Evolutionary conservation across 148 eudicot species (phyloP).

Genomic region (Chenopodium formosanum): DNA sequence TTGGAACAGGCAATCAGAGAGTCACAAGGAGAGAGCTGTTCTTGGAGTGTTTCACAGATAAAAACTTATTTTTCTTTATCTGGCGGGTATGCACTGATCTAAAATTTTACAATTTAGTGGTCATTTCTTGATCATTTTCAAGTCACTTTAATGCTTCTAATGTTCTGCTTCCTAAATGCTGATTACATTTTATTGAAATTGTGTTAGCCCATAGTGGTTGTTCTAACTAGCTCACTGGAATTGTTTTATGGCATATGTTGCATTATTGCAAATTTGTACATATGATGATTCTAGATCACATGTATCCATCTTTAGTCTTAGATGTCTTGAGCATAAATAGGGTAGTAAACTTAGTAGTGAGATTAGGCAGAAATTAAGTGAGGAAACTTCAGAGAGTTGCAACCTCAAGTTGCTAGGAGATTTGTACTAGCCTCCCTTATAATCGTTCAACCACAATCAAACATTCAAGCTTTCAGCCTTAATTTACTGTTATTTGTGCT

Average conservation of each 20-base stretch:
- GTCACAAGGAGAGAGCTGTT: slow-evolving; percentile 57
- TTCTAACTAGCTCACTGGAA: neutral
- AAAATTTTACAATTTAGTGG: neutral
- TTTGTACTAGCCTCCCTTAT: too few relatives aligned
- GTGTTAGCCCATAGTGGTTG: neutral
- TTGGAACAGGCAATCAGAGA: slow-evolving; percentile 74
- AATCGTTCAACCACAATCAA: too few relatives aligned
- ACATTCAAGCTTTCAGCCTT: too few relatives aligned
- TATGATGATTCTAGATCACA: too few relatives aligned
- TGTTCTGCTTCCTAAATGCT: neutral
- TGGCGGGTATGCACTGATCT: slow-evolving; percentile 68
- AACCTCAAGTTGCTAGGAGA: too few relatives aligned
- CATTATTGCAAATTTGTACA: neutral
- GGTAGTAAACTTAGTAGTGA: too few relatives aligned
- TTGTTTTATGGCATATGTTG: neutral
- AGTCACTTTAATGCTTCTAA: neutral
- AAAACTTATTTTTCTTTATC: slow-evolving; percentile 93
- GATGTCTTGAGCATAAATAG: too few relatives aligned
- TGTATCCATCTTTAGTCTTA: too few relatives aligned
- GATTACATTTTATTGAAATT: neutral
- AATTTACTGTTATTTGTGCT: too few relatives aligned
- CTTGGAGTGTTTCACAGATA: slow-evolving; percentile 89
- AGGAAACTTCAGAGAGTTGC: too few relatives aligned
- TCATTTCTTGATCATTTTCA: too few relatives aligned
- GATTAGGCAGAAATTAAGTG: too few relatives aligned